Conservation (phyloP, 1,284 basidiomycete genomes). For the Albatrellus sp. region DNA sequence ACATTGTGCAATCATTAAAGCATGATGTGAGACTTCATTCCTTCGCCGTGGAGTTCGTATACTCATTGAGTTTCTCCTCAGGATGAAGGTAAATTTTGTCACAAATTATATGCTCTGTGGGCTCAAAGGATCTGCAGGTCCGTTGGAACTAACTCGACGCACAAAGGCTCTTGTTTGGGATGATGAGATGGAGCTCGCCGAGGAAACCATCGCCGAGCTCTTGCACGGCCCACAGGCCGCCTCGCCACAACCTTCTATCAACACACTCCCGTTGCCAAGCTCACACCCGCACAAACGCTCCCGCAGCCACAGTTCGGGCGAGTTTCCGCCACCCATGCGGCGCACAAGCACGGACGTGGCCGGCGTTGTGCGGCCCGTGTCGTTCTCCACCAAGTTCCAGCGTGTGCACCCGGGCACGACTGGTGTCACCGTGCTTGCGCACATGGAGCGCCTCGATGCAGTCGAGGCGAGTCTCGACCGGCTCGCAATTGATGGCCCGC, state of each 20-base stretch:
- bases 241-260: slow-evolving; percentile 33
- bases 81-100: slow-evolving; percentile 40
- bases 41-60: slow-evolving; percentile 4
- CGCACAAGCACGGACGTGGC: slow-evolving; percentile 50
- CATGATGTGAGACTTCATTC: slow-evolving; percentile 44
- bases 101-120: slow-evolving; percentile 5
- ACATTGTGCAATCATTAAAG: slow-evolving; percentile 74
- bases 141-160: slow-evolving; percentile 72
- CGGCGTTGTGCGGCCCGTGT: slow-evolving; percentile 46
- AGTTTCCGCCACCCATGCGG: slow-evolving; percentile 63
- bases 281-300: slow-evolving; percentile 23
- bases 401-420: slow-evolving; percentile 71
- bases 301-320: slow-evolving; percentile 48
- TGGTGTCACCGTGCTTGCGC: slow-evolving; percentile 69
- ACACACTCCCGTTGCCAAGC: slow-evolving; percentile 39
- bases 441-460: slow-evolving; percentile 68
- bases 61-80: slow-evolving; percentile 15
- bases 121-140: slow-evolving; percentile 33
- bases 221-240: slow-evolving; percentile 21
- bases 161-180: slow-evolving; percentile 74
- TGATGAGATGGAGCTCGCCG: slow-evolving; percentile 68
- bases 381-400: slow-evolving; percentile 68
- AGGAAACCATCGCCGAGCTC: slow-evolving; percentile 35
- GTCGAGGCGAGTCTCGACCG: slow-evolving; percentile 69
- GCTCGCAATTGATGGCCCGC: slow-evolving; percentile 30